Evolutionary conservation across 352 stramenopile genomes (phyloP).

Genomic region (Phytopythium chamaehyphon): DNA sequence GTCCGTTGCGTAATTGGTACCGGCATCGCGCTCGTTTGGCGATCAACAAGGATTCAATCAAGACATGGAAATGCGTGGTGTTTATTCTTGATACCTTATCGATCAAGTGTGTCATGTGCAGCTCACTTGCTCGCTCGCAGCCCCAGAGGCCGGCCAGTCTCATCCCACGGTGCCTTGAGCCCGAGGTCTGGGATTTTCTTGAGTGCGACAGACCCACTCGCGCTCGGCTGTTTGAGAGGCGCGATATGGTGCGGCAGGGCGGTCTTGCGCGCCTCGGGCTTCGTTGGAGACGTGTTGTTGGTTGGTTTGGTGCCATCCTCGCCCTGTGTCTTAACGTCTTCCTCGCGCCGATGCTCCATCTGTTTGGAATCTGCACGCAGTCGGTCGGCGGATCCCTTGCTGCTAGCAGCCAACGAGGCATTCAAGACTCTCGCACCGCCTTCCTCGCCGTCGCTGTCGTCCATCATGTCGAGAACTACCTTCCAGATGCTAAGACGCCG

Average conservation of each 20-base stretch:
- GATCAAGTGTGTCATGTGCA: constrained; percentile 13
- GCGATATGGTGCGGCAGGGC: constrained; percentile 79
- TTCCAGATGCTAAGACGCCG: constrained; percentile 79
- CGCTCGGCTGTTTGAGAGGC: constrained; percentile 55
- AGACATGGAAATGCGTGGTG: not conserved
- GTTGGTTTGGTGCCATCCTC: not conserved
- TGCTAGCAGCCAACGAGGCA: constrained; percentile 1
- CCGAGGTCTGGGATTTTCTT: constrained; percentile 67
- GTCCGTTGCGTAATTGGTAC: constrained; percentile 31
- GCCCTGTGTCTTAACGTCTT: constrained; percentile 43
- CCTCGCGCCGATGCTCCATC: constrained; percentile 47
- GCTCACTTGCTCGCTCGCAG: constrained; percentile 44
- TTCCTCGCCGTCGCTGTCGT: constrained; percentile 40
- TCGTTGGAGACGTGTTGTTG: constrained; percentile 30
- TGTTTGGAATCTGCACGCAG: constrained; percentile 48
- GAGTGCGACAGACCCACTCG: constrained; percentile 29
- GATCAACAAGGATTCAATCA: constrained; percentile 7
- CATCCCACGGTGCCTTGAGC: constrained; percentile 77
- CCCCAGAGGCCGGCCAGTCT: constrained; percentile 62
- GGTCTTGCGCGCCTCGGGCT: constrained; percentile 43
- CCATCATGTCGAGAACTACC: constrained; percentile 60
- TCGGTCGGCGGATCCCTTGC: constrained; percentile 3
- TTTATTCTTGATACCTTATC: constrained; percentile 6
- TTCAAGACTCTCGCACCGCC: constrained; percentile 4
- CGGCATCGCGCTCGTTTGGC: constrained; percentile 12